These are phyloP conservation scores for Schrenkiella parvula DNA, from an alignment of 345 rosid species.

Conservation along the genomic window DNA sequence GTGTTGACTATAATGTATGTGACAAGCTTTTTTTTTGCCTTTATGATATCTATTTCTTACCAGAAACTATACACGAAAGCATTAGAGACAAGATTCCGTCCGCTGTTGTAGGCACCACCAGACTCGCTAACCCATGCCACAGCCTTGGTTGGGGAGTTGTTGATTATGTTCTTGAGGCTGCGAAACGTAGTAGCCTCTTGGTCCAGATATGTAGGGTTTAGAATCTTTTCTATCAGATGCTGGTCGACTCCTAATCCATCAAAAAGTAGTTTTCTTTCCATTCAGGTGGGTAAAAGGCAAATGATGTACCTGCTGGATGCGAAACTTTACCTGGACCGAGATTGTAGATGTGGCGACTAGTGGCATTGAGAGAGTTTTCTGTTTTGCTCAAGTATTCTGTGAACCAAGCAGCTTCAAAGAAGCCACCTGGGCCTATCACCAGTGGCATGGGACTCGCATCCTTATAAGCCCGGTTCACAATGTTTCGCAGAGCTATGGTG, in stretches of 20 bases:
- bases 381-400: slow-evolving; percentile 54
- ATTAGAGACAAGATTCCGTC: slow-evolving; percentile 68
- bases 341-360: slow-evolving; percentile 86
- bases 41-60: slow-evolving; percentile 35
- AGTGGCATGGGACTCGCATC: slow-evolving; percentile 51
- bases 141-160: slow-evolving; percentile 50
- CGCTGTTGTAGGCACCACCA: slow-evolving; percentile 98
- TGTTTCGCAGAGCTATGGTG: slow-evolving; percentile 46
- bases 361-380: slow-evolving; percentile 44
- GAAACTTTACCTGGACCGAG: slow-evolving; percentile 78
- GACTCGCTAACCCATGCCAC: slow-evolving; percentile 93
- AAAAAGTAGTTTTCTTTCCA: slow-evolving; percentile 6
- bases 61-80: slow-evolving; percentile 93
- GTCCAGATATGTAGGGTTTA: slow-evolving; percentile 66
- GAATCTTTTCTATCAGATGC: slow-evolving; percentile 64
- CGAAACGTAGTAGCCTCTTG: slow-evolving; percentile 49
- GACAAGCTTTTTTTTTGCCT: background rate
- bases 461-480: slow-evolving; percentile 48
- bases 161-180: slow-evolving; percentile 46
- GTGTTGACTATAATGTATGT: background rate
- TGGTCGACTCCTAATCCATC: slow-evolving; percentile 54
- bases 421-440: slow-evolving; percentile 84
- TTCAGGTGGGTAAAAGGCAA: background rate
- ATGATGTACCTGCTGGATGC: background rate
- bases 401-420: slow-evolving; percentile 72